Evolutionary conservation across 129 eudicot genomes (phyloP).

Genomic region (Flaveria bidentis): DNA sequence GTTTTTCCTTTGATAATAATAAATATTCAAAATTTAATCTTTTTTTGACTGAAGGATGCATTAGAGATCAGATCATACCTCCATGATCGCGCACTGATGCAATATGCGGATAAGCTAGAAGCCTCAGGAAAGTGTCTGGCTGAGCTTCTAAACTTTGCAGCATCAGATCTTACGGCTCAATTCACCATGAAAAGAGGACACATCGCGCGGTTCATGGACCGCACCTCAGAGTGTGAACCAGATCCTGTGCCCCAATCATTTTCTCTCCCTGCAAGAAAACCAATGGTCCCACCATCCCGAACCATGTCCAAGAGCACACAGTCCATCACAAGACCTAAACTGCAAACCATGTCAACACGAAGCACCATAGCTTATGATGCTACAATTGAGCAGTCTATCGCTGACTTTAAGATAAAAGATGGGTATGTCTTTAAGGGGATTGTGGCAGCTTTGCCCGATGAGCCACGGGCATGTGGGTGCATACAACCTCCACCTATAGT

Average conservation of each 20-base stretch:
- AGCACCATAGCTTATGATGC: constrained; percentile 47
- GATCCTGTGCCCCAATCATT: constrained; percentile 57
- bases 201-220: constrained; percentile 69
- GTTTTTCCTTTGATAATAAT: background rate
- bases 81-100: constrained; percentile 77
- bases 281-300: constrained; percentile 42
- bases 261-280: constrained; percentile 46
- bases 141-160: constrained; percentile 58
- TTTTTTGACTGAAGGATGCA: constrained; percentile 57
- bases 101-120: constrained; percentile 73
- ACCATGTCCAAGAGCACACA: constrained; percentile 38
- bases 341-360: constrained; percentile 45
- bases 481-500: constrained; percentile 62
- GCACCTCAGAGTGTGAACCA: constrained; percentile 44
- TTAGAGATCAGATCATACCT: constrained; percentile 84
- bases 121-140: constrained; percentile 64
- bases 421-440: constrained; percentile 73
- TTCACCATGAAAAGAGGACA: constrained; percentile 85
- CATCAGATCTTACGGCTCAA: constrained; percentile 55
- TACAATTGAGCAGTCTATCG: constrained; percentile 61
- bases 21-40: background rate
- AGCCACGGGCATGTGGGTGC: constrained; percentile 76
- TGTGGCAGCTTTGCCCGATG: constrained; percentile 74
- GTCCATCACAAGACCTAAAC: constrained; percentile 42
- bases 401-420: constrained; percentile 70